Evolutionary conservation across 2,329 filamentous ascomycete species (phyloP).

Genomic region (Cercospora berteroae): DNA sequence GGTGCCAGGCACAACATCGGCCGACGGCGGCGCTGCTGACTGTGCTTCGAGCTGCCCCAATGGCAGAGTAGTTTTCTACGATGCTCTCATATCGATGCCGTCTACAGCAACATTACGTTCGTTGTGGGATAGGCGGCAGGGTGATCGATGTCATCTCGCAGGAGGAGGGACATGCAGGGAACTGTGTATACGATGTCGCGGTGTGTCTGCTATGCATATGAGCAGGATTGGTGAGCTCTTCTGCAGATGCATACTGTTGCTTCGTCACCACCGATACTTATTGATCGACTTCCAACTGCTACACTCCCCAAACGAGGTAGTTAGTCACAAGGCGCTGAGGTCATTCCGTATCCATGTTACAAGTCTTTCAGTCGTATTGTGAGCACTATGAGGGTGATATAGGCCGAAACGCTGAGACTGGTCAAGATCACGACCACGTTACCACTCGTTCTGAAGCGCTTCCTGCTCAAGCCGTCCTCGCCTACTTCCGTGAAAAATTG

Average conservation of each 20-base stretch:
- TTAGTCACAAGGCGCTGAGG: neutral
- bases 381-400: constrained; percentile 58
- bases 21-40: neutral
- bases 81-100: neutral
- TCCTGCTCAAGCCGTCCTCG: constrained; percentile 59
- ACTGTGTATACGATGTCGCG: neutral
- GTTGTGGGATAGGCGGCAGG: neutral
- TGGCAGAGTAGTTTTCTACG: neutral
- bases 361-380: constrained; percentile 49
- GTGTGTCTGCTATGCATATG: neutral
- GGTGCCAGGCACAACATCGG: neutral
- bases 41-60: neutral
- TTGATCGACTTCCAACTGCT: neutral
- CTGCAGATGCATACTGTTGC: neutral
- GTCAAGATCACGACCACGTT: constrained; percentile 65
- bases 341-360: neutral
- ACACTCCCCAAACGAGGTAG: neutral
- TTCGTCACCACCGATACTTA: neutral
- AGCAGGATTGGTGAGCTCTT: neutral
- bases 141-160: neutral
- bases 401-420: constrained; percentile 61
- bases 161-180: neutral
- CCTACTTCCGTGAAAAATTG: constrained; percentile 78
- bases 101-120: neutral
- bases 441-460: constrained; percentile 62